These are phyloP conservation scores for Lactarius akahatsu DNA, from an alignment of 768 basidiomycete genomes.

Conservation along the genomic window DNA sequence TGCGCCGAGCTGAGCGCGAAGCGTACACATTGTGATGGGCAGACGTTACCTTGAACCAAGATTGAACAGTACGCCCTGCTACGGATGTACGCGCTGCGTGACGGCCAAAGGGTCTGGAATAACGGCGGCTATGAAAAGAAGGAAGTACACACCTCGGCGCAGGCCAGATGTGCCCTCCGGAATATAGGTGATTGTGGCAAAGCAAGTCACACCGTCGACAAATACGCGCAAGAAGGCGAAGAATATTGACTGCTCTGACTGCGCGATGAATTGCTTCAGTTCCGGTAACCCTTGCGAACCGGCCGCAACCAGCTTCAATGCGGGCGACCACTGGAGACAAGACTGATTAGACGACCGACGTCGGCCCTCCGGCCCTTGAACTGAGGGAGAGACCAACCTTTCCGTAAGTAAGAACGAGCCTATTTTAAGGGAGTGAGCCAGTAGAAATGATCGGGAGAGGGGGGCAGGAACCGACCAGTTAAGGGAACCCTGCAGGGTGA, in stretches of 20 bases:
- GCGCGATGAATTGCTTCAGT: slow-evolving; percentile 13
- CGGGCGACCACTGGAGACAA: slow-evolving; percentile 23
- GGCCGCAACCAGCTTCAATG: slow-evolving; percentile 24
- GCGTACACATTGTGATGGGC: neutral
- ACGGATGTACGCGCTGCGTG: slow-evolving; percentile 21
- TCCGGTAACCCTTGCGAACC: slow-evolving; percentile 27
- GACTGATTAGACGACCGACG: neutral
- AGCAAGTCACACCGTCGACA: slow-evolving; percentile 6
- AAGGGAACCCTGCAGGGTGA: slow-evolving; percentile 21
- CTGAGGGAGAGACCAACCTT: slow-evolving; percentile 18
- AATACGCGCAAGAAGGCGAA: slow-evolving; percentile 22
- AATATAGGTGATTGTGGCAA: slow-evolving; percentile 23
- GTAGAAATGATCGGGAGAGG: neutral
- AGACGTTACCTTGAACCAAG: slow-evolving; percentile 24
- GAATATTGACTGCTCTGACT: slow-evolving; percentile 18
- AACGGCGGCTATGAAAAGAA: neutral
- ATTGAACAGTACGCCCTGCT: slow-evolving; percentile 23
- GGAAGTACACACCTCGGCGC: slow-evolving; percentile 18
- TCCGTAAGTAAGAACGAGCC: slow-evolving; percentile 25
- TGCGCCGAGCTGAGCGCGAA: neutral
- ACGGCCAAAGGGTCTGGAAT: neutral
- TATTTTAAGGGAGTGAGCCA: neutral
- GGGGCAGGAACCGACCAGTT: slow-evolving; percentile 17
- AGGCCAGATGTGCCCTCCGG: slow-evolving; percentile 23
- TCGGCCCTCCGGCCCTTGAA: neutral